Evolutionary conservation across 2,329 filamentous ascomycete species (phyloP).

Genomic region (Chlorencoelia australis): DNA sequence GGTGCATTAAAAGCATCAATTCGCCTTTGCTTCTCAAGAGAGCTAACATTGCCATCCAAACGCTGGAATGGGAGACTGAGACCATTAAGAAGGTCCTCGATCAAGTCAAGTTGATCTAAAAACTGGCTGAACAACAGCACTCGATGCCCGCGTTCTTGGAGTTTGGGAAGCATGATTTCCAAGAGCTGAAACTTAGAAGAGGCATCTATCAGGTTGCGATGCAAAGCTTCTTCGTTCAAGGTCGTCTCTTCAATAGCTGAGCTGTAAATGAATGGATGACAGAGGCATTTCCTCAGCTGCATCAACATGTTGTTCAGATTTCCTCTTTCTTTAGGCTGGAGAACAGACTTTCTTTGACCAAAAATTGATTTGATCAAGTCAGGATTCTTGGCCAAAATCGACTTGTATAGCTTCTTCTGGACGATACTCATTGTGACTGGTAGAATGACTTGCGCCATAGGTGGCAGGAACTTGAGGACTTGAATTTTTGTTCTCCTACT

Average conservation of each 20-base stretch:
- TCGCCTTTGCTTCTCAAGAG: slow-evolving; percentile 81
- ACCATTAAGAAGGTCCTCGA: slow-evolving; percentile 83
- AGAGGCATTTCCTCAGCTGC: slow-evolving; percentile 88
- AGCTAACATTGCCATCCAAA: slow-evolving; percentile 74
- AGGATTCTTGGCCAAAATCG: slow-evolving; percentile 83
- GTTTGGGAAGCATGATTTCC: slow-evolving; percentile 75
- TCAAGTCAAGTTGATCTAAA: slow-evolving; percentile 72
- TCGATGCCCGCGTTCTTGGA: slow-evolving; percentile 75
- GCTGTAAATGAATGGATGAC: slow-evolving; percentile 94
- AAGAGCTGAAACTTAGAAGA: slow-evolving; percentile 81
- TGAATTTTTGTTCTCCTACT: slow-evolving; percentile 73
- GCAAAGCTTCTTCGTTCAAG: slow-evolving; percentile 48
- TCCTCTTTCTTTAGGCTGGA: slow-evolving; percentile 62
- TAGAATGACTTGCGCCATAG: slow-evolving; percentile 89
- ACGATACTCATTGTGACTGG: slow-evolving; percentile 91
- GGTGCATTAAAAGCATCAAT: slow-evolving; percentile 92
- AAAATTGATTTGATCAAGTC: slow-evolving; percentile 84
- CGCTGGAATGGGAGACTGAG: slow-evolving; percentile 65
- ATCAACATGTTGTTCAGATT: slow-evolving; percentile 90
- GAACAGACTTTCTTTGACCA: slow-evolving; percentile 43
- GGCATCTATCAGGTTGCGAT: slow-evolving; percentile 81
- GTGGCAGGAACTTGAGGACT: slow-evolving; percentile 82
- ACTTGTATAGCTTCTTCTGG: slow-evolving; percentile 90
- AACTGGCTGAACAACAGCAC: slow-evolving; percentile 97
- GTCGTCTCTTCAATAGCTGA: slow-evolving; percentile 77